Evolutionary conservation across 192 early-diverging fungal genomes (phyloP).

Genomic region (Backusella tuberculispora): DNA sequence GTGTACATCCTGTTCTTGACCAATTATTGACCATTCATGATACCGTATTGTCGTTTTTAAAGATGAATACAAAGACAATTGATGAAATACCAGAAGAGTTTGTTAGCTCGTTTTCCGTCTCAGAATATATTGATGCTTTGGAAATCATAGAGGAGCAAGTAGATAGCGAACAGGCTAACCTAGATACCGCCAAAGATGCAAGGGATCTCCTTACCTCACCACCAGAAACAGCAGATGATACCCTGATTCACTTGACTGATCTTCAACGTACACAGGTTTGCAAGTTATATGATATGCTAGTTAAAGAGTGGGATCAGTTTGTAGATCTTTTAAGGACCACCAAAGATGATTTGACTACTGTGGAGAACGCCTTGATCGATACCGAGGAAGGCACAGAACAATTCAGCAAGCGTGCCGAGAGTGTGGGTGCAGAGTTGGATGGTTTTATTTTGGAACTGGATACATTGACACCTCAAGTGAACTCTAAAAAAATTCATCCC

Average conservation of each 20-base stretch:
- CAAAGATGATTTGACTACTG: constrained; percentile 27
- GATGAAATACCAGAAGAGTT: constrained; percentile 36
- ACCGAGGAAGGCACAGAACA: constrained; percentile 11
- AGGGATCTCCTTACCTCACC: constrained; percentile 27
- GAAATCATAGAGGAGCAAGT: constrained; percentile 34
- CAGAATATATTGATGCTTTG: constrained; percentile 34
- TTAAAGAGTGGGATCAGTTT: constrained; percentile 35
- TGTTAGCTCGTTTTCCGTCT: constrained; percentile 15
- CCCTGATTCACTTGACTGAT: constrained; percentile 31
- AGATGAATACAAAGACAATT: constrained; percentile 26
- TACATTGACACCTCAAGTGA: not conserved
- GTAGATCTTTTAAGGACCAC: constrained; percentile 21
- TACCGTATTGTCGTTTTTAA: constrained; percentile 33
- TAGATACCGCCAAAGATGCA: constrained; percentile 22
- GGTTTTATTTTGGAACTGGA: not conserved
- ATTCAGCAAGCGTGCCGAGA: constrained; percentile 22
- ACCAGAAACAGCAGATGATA: constrained; percentile 36
- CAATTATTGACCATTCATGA: constrained; percentile 37
- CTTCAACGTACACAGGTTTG: constrained; percentile 31
- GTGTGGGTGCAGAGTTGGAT: not conserved
- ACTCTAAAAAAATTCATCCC: constrained; percentile 22
- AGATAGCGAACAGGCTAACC: not conserved
- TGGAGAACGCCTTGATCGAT: constrained; percentile 26
- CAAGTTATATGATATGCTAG: constrained; percentile 29
- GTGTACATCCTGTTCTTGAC: constrained; percentile 39